Base-by-base conservation (phyloP, 352 stramenopile species). In the Elongisporangium undulatum region DNA sequence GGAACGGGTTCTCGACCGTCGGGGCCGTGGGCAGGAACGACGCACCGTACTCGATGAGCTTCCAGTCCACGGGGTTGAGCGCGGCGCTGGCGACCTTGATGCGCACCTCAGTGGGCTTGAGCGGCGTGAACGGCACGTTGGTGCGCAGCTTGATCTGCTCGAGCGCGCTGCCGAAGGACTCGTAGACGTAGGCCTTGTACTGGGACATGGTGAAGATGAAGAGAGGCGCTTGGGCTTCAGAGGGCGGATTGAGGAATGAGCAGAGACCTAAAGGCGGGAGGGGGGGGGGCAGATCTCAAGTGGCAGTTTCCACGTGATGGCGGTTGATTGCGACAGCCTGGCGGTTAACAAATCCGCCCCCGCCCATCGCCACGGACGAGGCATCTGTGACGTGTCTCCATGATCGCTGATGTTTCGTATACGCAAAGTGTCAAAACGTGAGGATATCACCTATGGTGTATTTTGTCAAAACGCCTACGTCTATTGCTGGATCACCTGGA, bases 1-100 rank as follows among this genome's bases (percentile, higher is more conserved):
- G 50, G 7, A 64, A 63, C 0, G 65, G 58, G 3, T 59, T 65
- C 21, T 62, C 59, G 8, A 55, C 22, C 3, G 55, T 60, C 22
- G 60, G 60, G 3, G 55, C 53, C 53, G 51, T 65, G 55, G 64
- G 64, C 5, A 58, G 59, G 55, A 67, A 67, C 16, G 20, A n/a
- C 20, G 57, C 49, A 2, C 61, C 66, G 2, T 52, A 53, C 22
- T 38, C 15, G 0, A 77, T 39, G 16, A 70, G 29, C 23, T 63
- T 34, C 21, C 63, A 70, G 65, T 78, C 70, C 16, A 64, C 53
- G 16, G 64, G 61, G 64, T 78, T 79, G 4, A 76, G 55, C 23
- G 62, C 49, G 2, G 63, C 63, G 49, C 63, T 72, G 4, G n/a
- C 24, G 38, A 78, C 56, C 56, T 68, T 72, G 56, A 72, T 60